Conservation (phyloP, 495 filamentous ascomycete species). For the Penicillium daleae region DNA sequence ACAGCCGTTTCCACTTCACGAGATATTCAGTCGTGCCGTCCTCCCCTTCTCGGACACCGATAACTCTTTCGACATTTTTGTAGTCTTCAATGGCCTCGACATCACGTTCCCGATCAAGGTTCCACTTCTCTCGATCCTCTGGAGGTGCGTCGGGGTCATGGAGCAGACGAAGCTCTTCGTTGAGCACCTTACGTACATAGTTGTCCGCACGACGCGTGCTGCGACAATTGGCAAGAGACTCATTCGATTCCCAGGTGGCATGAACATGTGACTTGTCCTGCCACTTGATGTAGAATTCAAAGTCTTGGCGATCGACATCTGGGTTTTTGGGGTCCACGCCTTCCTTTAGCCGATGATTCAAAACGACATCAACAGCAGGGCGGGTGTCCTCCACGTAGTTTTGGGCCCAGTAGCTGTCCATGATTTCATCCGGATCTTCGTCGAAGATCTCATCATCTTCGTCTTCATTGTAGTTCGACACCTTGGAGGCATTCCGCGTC, state of each 20-base stretch:
- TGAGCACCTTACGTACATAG: slow-evolving; percentile 82
- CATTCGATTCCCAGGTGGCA: slow-evolving; percentile 87
- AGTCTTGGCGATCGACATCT: slow-evolving; percentile 74
- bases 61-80: slow-evolving; percentile 89
- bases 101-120: slow-evolving; percentile 84
- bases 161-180: slow-evolving; percentile 70
- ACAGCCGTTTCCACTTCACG: slow-evolving; percentile 87
- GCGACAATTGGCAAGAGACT: slow-evolving; percentile 65
- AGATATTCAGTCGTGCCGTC: slow-evolving; percentile 75
- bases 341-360: slow-evolving; percentile 80
- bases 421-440: slow-evolving; percentile 62
- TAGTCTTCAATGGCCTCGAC: slow-evolving; percentile 83
- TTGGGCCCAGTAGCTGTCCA: slow-evolving; percentile 63
- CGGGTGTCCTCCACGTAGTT: slow-evolving; percentile 68
- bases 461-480: slow-evolving; percentile 88
- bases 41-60: slow-evolving; percentile 74
- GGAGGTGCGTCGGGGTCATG: slow-evolving; percentile 72
- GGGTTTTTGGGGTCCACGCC: slow-evolving; percentile 59
- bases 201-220: slow-evolving; percentile 90
- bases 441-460: slow-evolving; percentile 77
- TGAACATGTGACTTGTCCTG: slow-evolving; percentile 93
- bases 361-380: slow-evolving; percentile 84
- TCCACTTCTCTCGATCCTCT: slow-evolving; percentile 90
- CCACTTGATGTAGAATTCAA: slow-evolving; percentile 97
- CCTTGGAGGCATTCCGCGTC: slow-evolving; percentile 79